Evolutionary conservation across 768 basidiomycete genomes (phyloP).

Genomic region (Pulveroboletus sp.): DNA sequence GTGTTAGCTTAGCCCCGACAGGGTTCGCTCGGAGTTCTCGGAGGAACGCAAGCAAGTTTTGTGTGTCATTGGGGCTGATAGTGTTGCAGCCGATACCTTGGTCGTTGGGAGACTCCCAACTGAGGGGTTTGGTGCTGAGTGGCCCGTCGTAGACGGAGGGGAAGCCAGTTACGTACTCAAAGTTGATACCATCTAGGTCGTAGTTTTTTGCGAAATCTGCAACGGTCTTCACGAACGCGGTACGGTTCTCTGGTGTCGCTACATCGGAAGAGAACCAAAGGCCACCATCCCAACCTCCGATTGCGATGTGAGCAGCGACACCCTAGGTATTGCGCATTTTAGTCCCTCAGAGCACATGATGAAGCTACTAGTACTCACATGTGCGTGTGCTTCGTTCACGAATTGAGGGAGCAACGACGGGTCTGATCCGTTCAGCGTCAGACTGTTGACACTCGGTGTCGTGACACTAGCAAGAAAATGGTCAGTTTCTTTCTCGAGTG

Average conservation of each 20-base stretch:
- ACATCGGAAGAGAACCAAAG: slow-evolving; percentile 59
- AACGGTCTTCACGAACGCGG: slow-evolving; percentile 59
- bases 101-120: slow-evolving; percentile 80
- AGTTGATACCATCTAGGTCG: slow-evolving; percentile 48
- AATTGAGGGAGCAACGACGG: too few relatives aligned
- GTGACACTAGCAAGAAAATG: slow-evolving; percentile 21
- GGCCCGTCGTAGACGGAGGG: background rate
- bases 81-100: slow-evolving; percentile 66
- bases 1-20: slow-evolving; percentile 47
- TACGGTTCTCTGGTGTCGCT: slow-evolving; percentile 51
- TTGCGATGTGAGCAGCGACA: slow-evolving; percentile 44
- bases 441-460: too few relatives aligned
- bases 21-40: slow-evolving; percentile 57
- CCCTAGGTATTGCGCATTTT: too few relatives aligned
- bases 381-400: too few relatives aligned
- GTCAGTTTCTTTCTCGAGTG: background rate
- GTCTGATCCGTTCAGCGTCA: too few relatives aligned
- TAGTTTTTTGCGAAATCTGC: slow-evolving; percentile 45
- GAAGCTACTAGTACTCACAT: too few relatives aligned
- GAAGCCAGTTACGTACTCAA: slow-evolving; percentile 9
- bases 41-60: slow-evolving; percentile 78
- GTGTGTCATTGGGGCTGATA: slow-evolving; percentile 51
- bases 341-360: too few relatives aligned
- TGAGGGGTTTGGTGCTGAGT: slow-evolving; percentile 30
- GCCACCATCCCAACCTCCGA: slow-evolving; percentile 73